These are phyloP conservation scores for Talaromyces sp. DNA, from an alignment of 2,329 filamentous ascomycete species.

Conservation along the genomic window DNA sequence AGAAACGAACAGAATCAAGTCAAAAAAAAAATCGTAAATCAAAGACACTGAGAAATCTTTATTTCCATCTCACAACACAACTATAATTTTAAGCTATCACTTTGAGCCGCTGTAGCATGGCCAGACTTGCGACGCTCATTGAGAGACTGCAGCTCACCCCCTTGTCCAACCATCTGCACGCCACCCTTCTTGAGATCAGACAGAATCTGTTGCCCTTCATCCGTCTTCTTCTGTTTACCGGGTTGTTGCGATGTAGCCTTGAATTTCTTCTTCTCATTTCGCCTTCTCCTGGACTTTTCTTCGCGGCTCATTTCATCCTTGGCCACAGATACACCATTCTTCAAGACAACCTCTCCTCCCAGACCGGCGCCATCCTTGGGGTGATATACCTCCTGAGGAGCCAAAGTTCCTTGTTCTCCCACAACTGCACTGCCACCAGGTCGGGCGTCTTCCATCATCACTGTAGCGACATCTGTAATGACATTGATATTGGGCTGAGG, in stretches of 20 bases:
- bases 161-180: conserved; percentile 87
- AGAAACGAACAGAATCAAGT: background rate
- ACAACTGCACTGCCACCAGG: conserved; percentile 72
- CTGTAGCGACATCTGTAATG: conserved; percentile 83
- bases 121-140: conserved; percentile 69
- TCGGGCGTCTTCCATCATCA: conserved; percentile 92
- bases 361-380: conserved; percentile 63
- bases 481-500: conserved; percentile 78
- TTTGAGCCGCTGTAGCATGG: conserved; percentile 23
- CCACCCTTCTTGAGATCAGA: conserved; percentile 75
- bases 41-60: background rate
- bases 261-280: conserved; percentile 81
- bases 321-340: conserved; percentile 72
- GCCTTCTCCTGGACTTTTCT: conserved; percentile 71
- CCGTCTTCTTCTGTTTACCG: conserved; percentile 45
- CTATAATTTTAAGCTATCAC: conserved; percentile 13
- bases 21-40: background rate
- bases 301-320: conserved; percentile 85
- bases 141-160: conserved; percentile 79
- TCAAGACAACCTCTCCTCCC: conserved; percentile 70
- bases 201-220: conserved; percentile 54
- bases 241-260: conserved; percentile 55
- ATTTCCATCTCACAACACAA: background rate
- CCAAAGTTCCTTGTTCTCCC: conserved; percentile 64
- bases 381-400: conserved; percentile 90